Conservation (phyloP, 164 flowering plant genomes). For the Stephania yunnanensis region DNA sequence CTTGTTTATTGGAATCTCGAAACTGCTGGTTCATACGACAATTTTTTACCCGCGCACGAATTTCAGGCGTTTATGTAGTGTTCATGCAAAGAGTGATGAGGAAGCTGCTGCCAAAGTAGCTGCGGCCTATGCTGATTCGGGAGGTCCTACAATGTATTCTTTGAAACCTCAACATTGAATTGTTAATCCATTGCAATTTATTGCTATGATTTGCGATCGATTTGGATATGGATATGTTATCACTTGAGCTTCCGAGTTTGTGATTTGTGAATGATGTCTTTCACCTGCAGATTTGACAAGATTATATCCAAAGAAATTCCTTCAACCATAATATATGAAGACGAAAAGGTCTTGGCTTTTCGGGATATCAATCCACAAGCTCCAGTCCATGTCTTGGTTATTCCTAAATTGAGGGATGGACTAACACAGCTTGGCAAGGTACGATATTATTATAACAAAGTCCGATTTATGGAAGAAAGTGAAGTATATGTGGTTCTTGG, state of each 20-base stretch:
- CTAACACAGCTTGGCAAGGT: slow-evolving; percentile 78
- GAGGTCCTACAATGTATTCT: slow-evolving; percentile 78
- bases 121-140: slow-evolving; percentile 53
- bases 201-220: background rate
- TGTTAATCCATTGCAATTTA: background rate
- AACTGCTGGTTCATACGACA: background rate
- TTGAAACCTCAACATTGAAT: slow-evolving; percentile 1
- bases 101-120: slow-evolving; percentile 73
- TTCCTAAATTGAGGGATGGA: slow-evolving; percentile 85
- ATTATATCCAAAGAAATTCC: slow-evolving; percentile 91
- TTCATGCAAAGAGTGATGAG: slow-evolving; percentile 51
- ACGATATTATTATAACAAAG: background rate
- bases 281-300: slow-evolving; percentile 75
- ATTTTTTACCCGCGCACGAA: background rate
- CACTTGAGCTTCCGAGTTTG: background rate
- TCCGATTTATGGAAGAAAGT: background rate
- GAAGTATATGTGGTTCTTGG: background rate
- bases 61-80: slow-evolving; percentile 37
- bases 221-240: background rate
- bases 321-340: slow-evolving; percentile 80
- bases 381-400: slow-evolving; percentile 80
- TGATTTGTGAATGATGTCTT: background rate
- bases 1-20: background rate
- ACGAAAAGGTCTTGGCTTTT: slow-evolving; percentile 84
- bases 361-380: slow-evolving; percentile 89